These are phyloP conservation scores for Fusarium burgessii DNA, from an alignment of 2,329 filamentous ascomycete species.

Conservation along the genomic window DNA sequence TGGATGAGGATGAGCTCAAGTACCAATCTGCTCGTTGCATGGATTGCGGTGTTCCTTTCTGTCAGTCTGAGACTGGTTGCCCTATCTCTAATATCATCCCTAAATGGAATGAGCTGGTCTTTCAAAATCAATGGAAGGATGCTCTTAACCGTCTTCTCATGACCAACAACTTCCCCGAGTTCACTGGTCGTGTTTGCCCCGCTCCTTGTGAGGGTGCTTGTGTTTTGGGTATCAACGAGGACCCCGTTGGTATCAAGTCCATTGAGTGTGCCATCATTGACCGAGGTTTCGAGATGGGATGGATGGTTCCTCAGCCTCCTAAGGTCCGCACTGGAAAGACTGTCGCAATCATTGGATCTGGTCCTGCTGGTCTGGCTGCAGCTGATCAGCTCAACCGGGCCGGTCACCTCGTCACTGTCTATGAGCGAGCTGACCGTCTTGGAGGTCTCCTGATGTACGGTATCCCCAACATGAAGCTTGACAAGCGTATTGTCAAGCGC, in stretches of 20 bases:
- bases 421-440: conserved; percentile 89
- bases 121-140: conserved; percentile 85
- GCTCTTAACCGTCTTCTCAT: conserved; percentile 91
- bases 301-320: conserved; percentile 90
- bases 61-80: conserved; percentile 94
- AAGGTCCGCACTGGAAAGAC: conserved; percentile 87
- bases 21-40: conserved; percentile 97
- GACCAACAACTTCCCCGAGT: conserved; percentile 99
- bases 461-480: conserved; percentile 99
- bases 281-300: conserved; percentile 96
- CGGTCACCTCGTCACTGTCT: conserved; percentile 89
- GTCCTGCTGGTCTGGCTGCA: conserved; percentile 87
- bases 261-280: conserved; percentile 99
- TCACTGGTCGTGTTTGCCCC: conserved; percentile 96
- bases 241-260: conserved; percentile 97
- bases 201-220: conserved; percentile 97
- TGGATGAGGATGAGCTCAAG: conserved; percentile 95
- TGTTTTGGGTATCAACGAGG: conserved; percentile 95
- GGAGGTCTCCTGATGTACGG: conserved; percentile 98
- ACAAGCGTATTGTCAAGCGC: conserved; percentile 96
- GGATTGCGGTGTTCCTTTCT: conserved; percentile 99
- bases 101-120: conserved; percentile 91
- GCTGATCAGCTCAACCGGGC: conserved; percentile 96
- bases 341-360: conserved; percentile 90
- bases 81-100: conserved; percentile 98